Base-by-base conservation (phyloP, 1,139 yeast species). In the Blastobotrys capitulatus region DNA sequence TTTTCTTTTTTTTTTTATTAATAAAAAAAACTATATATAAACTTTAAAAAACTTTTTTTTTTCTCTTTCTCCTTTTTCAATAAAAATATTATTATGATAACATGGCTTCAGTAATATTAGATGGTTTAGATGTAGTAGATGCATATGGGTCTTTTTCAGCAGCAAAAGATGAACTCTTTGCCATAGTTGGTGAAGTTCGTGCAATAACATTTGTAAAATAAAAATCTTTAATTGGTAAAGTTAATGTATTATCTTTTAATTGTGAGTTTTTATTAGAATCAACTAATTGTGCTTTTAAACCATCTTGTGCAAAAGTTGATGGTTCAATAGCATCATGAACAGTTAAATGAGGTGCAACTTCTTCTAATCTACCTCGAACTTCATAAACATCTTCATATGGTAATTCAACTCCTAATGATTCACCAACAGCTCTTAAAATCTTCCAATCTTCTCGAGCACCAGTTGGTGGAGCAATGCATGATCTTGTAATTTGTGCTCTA, bases 361-460 rank as follows among this genome's bases (percentile, higher is more conserved):
- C 86, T 48, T 80, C 80, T 64, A 87, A 71, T 66, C 96, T 79
- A 46, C 76, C 71, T 69, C 94, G 83, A 48, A 87, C 72, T 51
- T 84, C 78, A 59, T 79, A 78, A 48, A 80, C 68, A 65, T 84
- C 90, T 65, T 86, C 94, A 64, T 87, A 87, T 45, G 92, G 92
- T 62, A 87, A 76, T 2, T 84, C 72, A 38, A 78, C 78, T 49
- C 80, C 82, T 61, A 87, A 73, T 65, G 84, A 86, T 69, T 87
- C 95, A 47, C 87, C 80, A 52, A 86, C 77, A 9, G 95, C 96
- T 69, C 94, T 81, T 60, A 87, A 70, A 57, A 87, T 83, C 74
- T 84, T 83, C 96, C 96, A 87, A 71, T 87, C 96, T 70, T 87
- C 95, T 67, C 96, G 83, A 41, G 95, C 95, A 49, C 80, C 86